These are phyloP conservation scores for Verticillium klebahnii DNA, from an alignment of 2,329 filamentous ascomycete genomes.

Conservation along the genomic window DNA sequence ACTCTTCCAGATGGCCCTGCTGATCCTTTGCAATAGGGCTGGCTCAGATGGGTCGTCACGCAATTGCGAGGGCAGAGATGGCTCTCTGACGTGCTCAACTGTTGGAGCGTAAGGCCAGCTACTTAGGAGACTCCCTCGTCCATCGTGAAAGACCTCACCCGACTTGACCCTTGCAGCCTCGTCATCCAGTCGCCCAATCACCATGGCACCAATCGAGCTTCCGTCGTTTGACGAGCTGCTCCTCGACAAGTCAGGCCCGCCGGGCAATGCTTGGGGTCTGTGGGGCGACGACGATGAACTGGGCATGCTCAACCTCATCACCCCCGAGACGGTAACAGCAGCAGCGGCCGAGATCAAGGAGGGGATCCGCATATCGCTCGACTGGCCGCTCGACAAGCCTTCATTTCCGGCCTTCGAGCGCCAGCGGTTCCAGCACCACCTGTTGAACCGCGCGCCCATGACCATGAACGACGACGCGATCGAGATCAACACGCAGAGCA, in stretches of 20 bases:
- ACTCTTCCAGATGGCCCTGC: background rate
- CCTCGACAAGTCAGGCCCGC: slow-evolving; percentile 42
- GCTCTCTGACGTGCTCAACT: no score
- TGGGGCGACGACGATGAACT: slow-evolving; percentile 46
- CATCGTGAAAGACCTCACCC: no score
- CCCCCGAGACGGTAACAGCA: slow-evolving; percentile 33
- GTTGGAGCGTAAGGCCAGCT: no score
- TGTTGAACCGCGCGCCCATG: slow-evolving; percentile 28
- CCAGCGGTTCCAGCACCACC: slow-evolving; percentile 19
- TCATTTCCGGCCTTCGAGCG: slow-evolving; percentile 27
- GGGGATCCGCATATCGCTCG: slow-evolving; percentile 23
- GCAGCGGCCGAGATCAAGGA: slow-evolving; percentile 10
- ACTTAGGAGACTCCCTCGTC: no score
- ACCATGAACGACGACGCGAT: slow-evolving; percentile 27
- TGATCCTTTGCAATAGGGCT: background rate
- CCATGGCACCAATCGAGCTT: background rate
- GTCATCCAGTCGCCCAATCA: no score
- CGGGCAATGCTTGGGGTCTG: slow-evolving; percentile 52
- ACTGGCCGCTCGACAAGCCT: slow-evolving; percentile 27
- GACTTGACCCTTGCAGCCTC: no score
- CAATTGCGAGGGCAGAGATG: no score
- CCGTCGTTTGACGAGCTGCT: slow-evolving; percentile 39
- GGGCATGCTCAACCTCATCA: slow-evolving; percentile 51
- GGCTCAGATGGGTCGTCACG: no score
- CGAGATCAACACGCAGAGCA: slow-evolving; percentile 30